These are phyloP conservation scores for Chrysochromulina tobinii DNA, from an alignment of 78 protist species.

Conservation along the genomic window DNA sequence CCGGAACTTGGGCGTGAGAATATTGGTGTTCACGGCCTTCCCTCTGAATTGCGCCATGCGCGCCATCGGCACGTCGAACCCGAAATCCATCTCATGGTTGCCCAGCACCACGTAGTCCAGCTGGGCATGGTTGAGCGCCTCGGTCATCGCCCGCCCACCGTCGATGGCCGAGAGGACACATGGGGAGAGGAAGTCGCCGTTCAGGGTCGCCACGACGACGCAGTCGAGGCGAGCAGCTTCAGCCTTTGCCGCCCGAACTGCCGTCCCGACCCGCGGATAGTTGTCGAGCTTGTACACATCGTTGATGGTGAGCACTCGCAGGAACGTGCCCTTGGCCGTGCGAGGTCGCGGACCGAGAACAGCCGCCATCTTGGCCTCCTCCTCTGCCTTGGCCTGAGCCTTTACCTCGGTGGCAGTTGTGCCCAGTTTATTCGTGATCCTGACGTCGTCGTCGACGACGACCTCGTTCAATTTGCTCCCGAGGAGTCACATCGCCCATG, in stretches of 20 bases:
- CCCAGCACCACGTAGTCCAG: neutral
- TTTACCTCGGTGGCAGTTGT: too few relatives aligned
- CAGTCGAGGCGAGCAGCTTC: neutral
- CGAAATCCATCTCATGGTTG: neutral
- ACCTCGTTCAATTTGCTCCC: too few relatives aligned
- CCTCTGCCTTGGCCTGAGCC: too few relatives aligned
- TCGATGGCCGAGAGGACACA: neutral
- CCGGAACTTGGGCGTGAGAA: too few relatives aligned
- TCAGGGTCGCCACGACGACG: neutral
- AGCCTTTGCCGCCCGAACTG: neutral
- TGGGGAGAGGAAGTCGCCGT: slow-evolving; percentile 19
- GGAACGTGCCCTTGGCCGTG: neutral
- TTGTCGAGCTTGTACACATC: slow-evolving; percentile 2
- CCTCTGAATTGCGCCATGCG: too few relatives aligned
- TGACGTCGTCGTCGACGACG: too few relatives aligned
- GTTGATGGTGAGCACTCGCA: neutral
- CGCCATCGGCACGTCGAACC: neutral
- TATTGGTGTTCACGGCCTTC: too few relatives aligned
- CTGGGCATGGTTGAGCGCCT: neutral
- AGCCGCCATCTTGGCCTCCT: too few relatives aligned
- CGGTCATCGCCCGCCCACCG: neutral
- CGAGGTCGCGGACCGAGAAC: too few relatives aligned
- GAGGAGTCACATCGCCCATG: too few relatives aligned
- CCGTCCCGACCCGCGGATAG: neutral
- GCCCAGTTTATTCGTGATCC: too few relatives aligned